Evolutionary conservation across 1,284 basidiomycete genomes (phyloP), one percentile per base, ranked within the genome.

Genomic region (Melampsora americana): DNA sequence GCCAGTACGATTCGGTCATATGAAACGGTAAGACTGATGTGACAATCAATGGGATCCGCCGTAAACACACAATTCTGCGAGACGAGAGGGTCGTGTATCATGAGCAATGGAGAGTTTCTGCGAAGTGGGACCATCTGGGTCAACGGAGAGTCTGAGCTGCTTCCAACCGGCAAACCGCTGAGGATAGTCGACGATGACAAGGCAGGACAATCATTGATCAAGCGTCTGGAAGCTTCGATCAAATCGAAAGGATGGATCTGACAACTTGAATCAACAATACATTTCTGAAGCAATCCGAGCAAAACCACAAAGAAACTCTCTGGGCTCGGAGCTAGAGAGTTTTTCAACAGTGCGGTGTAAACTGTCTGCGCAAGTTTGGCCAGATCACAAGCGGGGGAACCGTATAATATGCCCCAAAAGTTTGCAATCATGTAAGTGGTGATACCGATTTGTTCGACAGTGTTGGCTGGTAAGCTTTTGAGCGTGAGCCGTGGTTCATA

Each of bases 1-100:
- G 89, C 89, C 59, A 85, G 83, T 14, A 88, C 86, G 0, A 86
- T 83, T 11, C 94, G 88, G 0, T 89, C 88, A 79, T 92, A 93
- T 3, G 85, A 79, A 0, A 87, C 85, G 50, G 88, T 87, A 0
- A 88, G 50, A 50, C 59, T 68, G 46, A 77, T 60, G 18, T 23
- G 65, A 53, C 18, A 46, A 20, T 26, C 69, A n/a, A 53, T 69
- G 18, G 79, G 1, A 77, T 62, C 79, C 77, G 77, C 82, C 81
- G 26, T 79, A 77, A 16, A 83, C 81, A 26, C 53, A 59, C 23
- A 7, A 59, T 20, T 18, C 9, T 18, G 82, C 59, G 6, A 86
- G n/a, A 90, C 84, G 61, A 83, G 79, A 0, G 79, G 78, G 59
- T 82, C 80, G 48, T 80, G 35, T 9, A 81, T 79, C 3, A 79